Evolutionary conservation across 306 rosid species (phyloP).

Genomic region (peach (Prunus persica)): Prunus_persica_NCBIv2 NC_034010.1:20245001-20245500

Average conservation of each 20-base stretch:
- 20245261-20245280: slow-evolving; percentile 68
- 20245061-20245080: not conserved
- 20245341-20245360: not conserved
- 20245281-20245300: slow-evolving; percentile 59
- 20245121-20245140: slow-evolving; percentile 13
- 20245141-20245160: slow-evolving; percentile 87
- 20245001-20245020: not conserved
- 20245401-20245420: not conserved
- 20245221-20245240: slow-evolving; percentile 74
- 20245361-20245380: not conserved
- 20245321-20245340: slow-evolving; percentile 60
- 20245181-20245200: slow-evolving; percentile 88
- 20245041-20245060: not conserved
- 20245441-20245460: not conserved
- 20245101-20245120: not conserved
- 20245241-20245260: slow-evolving; percentile 57
- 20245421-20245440: not conserved
- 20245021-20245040: not conserved
- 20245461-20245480: not conserved
- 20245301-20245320: slow-evolving; percentile 75
- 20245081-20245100: not conserved
- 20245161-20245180: slow-evolving; percentile 86
- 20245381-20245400: not conserved
- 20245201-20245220: slow-evolving; percentile 61
- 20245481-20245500: not conserved